These are phyloP conservation scores for Fusarium oligoseptatum DNA, from an alignment of 2,329 filamentous ascomycete species.

Conservation along the genomic window DNA sequence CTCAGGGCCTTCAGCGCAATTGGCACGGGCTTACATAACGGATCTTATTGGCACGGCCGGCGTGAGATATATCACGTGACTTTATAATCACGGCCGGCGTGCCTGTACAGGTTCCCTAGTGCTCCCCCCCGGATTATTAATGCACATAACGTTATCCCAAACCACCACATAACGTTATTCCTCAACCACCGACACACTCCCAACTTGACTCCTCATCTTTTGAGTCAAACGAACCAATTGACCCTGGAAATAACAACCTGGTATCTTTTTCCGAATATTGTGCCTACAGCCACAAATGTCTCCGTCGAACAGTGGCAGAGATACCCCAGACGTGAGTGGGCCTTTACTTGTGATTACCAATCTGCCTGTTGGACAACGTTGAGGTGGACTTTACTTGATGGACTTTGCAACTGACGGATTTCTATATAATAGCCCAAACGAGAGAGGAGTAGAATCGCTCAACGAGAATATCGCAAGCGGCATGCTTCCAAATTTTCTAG, in stretches of 20 bases:
- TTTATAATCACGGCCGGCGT: too few relatives aligned
- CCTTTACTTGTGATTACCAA: conserved; percentile 29
- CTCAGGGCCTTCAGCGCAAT: too few relatives aligned
- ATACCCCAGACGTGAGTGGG: conserved; percentile 32
- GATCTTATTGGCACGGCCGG: too few relatives aligned
- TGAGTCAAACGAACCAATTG: background rate
- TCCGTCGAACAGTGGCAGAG: conserved; percentile 25
- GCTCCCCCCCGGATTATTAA: conserved; percentile 1
- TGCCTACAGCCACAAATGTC: conserved; percentile 21
- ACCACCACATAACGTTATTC: conserved; percentile 21
- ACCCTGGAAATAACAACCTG: background rate
- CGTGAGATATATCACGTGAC: too few relatives aligned
- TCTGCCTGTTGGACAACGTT: background rate
- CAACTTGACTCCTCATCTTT: background rate
- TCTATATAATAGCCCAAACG: conserved; percentile 37
- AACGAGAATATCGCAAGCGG: conserved; percentile 46
- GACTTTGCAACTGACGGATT: background rate
- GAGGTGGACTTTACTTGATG: background rate
- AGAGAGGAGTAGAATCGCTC: conserved; percentile 44
- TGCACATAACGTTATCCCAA: conserved; percentile 30
- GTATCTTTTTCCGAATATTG: background rate
- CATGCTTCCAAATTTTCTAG: conserved; percentile 43
- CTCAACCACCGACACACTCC: background rate
- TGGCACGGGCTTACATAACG: too few relatives aligned
- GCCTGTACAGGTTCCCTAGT: too few relatives aligned